A percentile compares a stretch with the other conserved stretches of the same genome.
phyloP scores from a whole-genome alignment of 192 early-diverging fungal genomes.

The Coemansia sp. region DNA sequence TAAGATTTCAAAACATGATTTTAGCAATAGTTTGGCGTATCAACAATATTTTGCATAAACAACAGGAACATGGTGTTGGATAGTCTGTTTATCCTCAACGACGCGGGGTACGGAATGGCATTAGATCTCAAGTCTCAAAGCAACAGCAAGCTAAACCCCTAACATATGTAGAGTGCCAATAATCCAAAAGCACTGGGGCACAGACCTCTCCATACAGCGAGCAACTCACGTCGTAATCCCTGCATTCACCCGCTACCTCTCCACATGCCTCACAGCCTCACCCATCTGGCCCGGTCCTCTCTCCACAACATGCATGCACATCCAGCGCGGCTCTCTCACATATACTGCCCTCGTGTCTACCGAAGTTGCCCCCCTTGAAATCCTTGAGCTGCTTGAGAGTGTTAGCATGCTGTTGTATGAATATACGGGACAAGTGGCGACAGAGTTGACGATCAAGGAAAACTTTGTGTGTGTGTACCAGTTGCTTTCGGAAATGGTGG shows the following conservation, averaged over 20 bases:
- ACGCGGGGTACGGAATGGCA: constrained; percentile 54
- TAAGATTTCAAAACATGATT: no score
- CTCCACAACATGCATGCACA: constrained; percentile 28
- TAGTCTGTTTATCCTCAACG: constrained; percentile 69
- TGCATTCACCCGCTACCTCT: constrained; percentile 58
- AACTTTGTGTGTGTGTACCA: constrained; percentile 84
- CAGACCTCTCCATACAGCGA: constrained; percentile 58
- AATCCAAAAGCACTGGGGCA: constrained; percentile 87
- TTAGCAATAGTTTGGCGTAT: no score
- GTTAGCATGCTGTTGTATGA: constrained; percentile 76
- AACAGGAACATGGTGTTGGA: constrained; percentile 55
- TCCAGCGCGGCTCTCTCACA: constrained; percentile 65
- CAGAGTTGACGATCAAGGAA: constrained; percentile 80
- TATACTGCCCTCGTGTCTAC: constrained; percentile 72
- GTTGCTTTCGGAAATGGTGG: constrained; percentile 92
- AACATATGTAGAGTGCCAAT: constrained; percentile 66
- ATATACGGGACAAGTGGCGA: constrained; percentile 78
- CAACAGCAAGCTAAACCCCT: not conserved
- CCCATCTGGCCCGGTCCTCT: constrained; percentile 35
- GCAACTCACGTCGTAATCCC: constrained; percentile 65
- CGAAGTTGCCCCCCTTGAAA: constrained; percentile 79
- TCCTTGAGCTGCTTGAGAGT: constrained; percentile 83
- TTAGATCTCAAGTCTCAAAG: not conserved
- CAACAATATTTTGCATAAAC: no score
- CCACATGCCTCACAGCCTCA: constrained; percentile 34